Evolutionary conservation across 306 rosid genomes (phyloP).

Genomic region (Trichosanthes cucumerina): DNA sequence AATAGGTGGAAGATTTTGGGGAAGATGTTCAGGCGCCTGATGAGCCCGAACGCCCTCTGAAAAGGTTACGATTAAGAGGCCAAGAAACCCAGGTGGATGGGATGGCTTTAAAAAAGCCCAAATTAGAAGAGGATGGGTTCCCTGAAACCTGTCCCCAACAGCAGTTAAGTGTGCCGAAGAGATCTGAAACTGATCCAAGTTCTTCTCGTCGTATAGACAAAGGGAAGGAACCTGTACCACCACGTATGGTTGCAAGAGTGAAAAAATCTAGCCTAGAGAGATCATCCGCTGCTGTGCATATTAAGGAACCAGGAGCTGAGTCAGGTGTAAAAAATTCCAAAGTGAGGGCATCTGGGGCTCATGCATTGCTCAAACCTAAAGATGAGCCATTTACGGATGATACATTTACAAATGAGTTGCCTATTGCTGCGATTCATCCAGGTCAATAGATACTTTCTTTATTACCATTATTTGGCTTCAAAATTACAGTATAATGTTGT

Average conservation of each 20-base stretch:
- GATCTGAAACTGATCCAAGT: constrained; percentile 23
- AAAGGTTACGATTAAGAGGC: constrained; percentile 64
- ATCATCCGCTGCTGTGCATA: constrained; percentile 15
- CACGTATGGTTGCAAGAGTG: constrained; percentile 22
- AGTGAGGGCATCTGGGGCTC: constrained; percentile 20
- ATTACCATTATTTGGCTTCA: background rate
- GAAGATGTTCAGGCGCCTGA: constrained; percentile 31
- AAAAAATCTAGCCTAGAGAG: constrained; percentile 22
- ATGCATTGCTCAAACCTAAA: constrained; percentile 52
- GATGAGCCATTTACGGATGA: constrained; percentile 66
- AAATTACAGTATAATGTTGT: background rate
- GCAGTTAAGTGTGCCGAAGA: constrained; percentile 10
- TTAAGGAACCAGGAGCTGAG: constrained; percentile 31
- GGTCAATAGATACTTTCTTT: constrained; percentile 27
- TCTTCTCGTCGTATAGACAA: constrained; percentile 30
- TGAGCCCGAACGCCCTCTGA: constrained; percentile 53
- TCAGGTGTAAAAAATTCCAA: constrained; percentile 19
- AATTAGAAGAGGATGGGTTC: constrained; percentile 32
- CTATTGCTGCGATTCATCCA: constrained; percentile 51
- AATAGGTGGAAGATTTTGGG: constrained; percentile 27
- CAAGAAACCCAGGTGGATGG: constrained; percentile 31
- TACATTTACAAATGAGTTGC: constrained; percentile 21
- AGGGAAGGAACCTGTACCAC: constrained; percentile 62
- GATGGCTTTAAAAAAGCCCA: constrained; percentile 32
- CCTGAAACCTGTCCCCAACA: constrained; percentile 23